Percentiles rank a stretch among this genome's conserved stretches.
Evolutionary conservation across 1,139 yeast species (phyloP).

Genomic region (Kodamaea ohmeri): DNA sequence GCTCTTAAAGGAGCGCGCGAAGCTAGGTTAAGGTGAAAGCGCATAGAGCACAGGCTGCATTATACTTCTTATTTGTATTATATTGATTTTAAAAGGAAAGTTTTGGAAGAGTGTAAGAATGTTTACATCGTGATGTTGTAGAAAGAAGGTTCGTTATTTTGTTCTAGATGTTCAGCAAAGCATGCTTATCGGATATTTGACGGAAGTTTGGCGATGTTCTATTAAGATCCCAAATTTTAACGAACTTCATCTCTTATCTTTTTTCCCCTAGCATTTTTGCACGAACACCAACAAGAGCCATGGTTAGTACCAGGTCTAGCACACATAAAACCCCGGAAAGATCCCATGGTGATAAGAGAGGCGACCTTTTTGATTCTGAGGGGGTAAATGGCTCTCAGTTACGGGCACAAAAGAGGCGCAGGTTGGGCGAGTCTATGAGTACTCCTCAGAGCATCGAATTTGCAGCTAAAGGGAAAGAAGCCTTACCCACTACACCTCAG

Average conservation of each 20-base stretch:
- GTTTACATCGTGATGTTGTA: no score
- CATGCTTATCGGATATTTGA: no score
- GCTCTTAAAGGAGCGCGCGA: conserved; percentile 35
- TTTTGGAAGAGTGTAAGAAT: background rate
- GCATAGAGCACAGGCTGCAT: conserved; percentile 4
- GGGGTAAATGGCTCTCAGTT: background rate
- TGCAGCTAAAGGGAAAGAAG: conserved; percentile 1
- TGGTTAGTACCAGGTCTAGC: conserved; percentile 3
- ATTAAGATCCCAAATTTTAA: background rate
- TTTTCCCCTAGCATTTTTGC: conserved; percentile 3
- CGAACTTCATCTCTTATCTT: background rate
- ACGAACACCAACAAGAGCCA: background rate
- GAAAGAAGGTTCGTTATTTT: no score
- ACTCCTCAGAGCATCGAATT: background rate
- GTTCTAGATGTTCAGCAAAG: no score
- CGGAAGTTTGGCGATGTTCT: no score
- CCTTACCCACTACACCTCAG: background rate
- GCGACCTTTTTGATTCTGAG: no score
- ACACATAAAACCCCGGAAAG: conserved; percentile 1
- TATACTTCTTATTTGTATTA: conserved; percentile 3
- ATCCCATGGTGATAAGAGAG: background rate
- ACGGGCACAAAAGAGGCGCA: background rate
- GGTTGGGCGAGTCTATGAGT: background rate
- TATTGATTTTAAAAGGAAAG: background rate
- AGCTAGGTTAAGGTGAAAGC: conserved; percentile 11